Conservation (phyloP, 2,329 filamentous ascomycete species). For the Annulohypoxylon truncatum region DNA sequence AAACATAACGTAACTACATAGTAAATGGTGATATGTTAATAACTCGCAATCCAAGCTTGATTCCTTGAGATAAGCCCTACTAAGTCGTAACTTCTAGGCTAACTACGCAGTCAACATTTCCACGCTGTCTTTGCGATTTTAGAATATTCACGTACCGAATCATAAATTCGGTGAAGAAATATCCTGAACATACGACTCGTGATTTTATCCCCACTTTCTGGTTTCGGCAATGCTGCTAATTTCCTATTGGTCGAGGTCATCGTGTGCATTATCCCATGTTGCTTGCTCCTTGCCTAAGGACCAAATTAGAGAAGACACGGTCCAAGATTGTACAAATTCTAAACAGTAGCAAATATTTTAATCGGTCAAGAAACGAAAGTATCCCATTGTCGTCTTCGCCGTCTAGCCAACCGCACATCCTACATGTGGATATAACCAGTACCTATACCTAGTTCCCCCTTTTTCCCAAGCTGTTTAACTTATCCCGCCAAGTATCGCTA, state of each 20-base stretch:
- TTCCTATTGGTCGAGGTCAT: constrained; percentile 1
- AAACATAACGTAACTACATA: background rate
- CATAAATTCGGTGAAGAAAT: background rate
- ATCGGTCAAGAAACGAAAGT: background rate
- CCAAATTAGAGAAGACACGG: background rate
- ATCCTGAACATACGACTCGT: background rate
- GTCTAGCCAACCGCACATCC: background rate
- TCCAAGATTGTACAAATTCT: background rate
- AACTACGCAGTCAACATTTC: background rate
- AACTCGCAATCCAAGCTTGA: background rate
- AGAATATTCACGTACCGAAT: background rate
- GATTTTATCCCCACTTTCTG: constrained; percentile 1
- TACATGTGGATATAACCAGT: background rate
- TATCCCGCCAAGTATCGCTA: background rate
- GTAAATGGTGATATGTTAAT: background rate
- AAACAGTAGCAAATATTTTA: background rate
- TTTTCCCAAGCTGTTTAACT: background rate
- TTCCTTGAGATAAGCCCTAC: background rate
- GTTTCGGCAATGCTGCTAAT: background rate
- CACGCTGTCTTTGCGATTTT: background rate
- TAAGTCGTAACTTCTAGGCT: background rate
- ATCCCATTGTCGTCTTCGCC: background rate
- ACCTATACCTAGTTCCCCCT: background rate
- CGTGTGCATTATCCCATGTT: background rate
- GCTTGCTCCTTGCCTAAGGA: background rate